Evolutionary conservation across 2,329 filamentous ascomycete genomes (phyloP), one percentile per base, ranked within the genome.

Genomic region (Aureobasidium sp.): DNA sequence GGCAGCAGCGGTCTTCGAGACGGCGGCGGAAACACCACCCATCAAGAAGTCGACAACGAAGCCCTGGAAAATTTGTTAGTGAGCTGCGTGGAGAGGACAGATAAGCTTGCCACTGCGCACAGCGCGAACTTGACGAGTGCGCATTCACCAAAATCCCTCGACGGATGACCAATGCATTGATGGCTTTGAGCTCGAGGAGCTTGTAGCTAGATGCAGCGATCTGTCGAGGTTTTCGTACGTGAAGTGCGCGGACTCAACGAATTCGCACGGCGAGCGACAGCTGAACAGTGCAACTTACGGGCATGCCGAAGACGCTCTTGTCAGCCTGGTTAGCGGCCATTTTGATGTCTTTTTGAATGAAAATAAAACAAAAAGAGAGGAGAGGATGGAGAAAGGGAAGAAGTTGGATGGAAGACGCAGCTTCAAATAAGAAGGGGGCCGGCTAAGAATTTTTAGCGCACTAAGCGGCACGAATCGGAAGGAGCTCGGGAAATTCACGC

Each of bases 1-100:
- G 83, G 94, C 94, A 78, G 94, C 94, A 77, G 94, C 94, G 73
- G 94, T 99, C 91, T 99, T 99, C 79, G 94, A 99, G 88, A 99
- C 92, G 81, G 94, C 94, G 81, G 94, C 94, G 77, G 94, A 97
- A 73, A 99, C 89, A 97, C 94, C 94, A 89, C 94, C 94, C 94
- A 99, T 97, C 87, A 97, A 78, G 87, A 97, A 97, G 84, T 97
- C 93, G 77, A 95, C 90, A 78, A 97, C 76, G 86, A 97, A 97
- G 79, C 90, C 90, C 88, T 95, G 75, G 68, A 27, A 65, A 11
- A 27, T 36, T 27, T 63, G 67, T 69, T 64, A 69, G 68, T 56
- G 20, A 47, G 17, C 44, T 62, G 45, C 62, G 52, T 53, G 17
- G 34, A 20, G 11, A 48, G 11, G 29, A 37, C 12, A 58, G 31